phyloP scores from a whole-genome alignment of 768 basidiomycete species.

The Lentinula lateritia region DNA sequence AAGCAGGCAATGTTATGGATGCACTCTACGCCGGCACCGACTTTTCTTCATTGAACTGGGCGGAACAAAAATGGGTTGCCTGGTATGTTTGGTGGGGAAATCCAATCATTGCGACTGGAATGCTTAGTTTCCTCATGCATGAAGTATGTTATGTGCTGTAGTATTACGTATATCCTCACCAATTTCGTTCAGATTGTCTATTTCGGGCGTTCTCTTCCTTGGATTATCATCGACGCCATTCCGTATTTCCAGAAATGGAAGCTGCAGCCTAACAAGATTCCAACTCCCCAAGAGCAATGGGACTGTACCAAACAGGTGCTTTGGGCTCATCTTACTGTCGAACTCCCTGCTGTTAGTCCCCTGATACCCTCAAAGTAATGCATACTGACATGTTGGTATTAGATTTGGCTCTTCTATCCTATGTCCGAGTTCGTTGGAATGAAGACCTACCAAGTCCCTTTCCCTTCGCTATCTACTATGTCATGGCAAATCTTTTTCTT shows the following conservation, averaged over 20 bases:
- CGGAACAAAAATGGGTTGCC: constrained; percentile 76
- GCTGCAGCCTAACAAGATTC: constrained; percentile 81
- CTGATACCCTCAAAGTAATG: background rate
- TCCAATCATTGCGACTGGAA: constrained; percentile 87
- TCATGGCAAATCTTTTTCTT: constrained; percentile 77
- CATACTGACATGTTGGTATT: background rate
- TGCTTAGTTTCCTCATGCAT: constrained; percentile 90
- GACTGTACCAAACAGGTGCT: constrained; percentile 93
- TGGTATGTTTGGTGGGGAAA: constrained; percentile 91
- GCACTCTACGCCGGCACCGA: constrained; percentile 55
- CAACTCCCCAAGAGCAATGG: constrained; percentile 83
- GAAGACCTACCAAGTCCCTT: constrained; percentile 89
- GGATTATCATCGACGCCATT: constrained; percentile 92
- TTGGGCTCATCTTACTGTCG: constrained; percentile 92
- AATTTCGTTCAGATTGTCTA: constrained; percentile 68
- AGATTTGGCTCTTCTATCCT: constrained; percentile 93
- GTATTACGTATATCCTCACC: background rate
- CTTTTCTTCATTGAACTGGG: constrained; percentile 54
- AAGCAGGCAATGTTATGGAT: constrained; percentile 23
- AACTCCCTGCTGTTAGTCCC: constrained; percentile 73
- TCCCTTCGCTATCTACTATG: constrained; percentile 70
- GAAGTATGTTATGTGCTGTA: constrained; percentile 55
- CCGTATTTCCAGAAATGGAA: constrained; percentile 95
- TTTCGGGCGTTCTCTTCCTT: constrained; percentile 92
- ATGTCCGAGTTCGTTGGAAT: constrained; percentile 85